Conservation (phyloP, 2,329 filamentous ascomycete genomes). For the Aspergillus sp. region DNA sequence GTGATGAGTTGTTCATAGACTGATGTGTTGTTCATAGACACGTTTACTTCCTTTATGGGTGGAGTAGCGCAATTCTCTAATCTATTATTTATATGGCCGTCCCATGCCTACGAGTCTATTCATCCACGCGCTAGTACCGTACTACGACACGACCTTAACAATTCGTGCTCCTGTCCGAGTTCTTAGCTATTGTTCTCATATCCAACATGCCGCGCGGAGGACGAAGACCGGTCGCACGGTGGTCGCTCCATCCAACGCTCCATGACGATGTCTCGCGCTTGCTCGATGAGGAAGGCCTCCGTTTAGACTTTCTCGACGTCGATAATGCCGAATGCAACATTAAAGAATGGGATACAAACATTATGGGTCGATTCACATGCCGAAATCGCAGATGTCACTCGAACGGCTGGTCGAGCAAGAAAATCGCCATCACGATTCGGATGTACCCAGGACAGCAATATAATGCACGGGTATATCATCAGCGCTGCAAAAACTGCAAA, state of each 20-base stretch:
- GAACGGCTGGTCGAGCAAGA: slow-evolving; percentile 32
- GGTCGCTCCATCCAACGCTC: slow-evolving; percentile 26
- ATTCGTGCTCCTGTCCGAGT: too few relatives aligned
- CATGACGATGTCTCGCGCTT: slow-evolving; percentile 23
- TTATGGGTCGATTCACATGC: slow-evolving; percentile 36
- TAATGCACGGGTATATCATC: slow-evolving; percentile 38
- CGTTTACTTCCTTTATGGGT: too few relatives aligned
- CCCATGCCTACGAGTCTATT: too few relatives aligned
- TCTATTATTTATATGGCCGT: too few relatives aligned
- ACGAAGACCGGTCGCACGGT: slow-evolving; percentile 16
- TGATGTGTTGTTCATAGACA: too few relatives aligned
- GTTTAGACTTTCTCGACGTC: slow-evolving; percentile 22
- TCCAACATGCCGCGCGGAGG: slow-evolving; percentile 6
- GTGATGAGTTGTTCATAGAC: too few relatives aligned
- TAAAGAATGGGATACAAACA: slow-evolving; percentile 30
- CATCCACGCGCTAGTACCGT: too few relatives aligned
- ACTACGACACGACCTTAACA: too few relatives aligned
- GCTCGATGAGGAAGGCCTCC: slow-evolving; percentile 20
- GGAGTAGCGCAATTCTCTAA: too few relatives aligned
- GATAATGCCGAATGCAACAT: slow-evolving; percentile 18
- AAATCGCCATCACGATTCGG: slow-evolving; percentile 35
- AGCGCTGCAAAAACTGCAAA: slow-evolving; percentile 31
- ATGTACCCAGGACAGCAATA: slow-evolving; percentile 30
- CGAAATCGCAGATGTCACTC: slow-evolving; percentile 21
- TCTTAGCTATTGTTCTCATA: neutral